A percentile compares a stretch with the other conserved stretches of the same genome.
Conservation (phyloP, 768 basidiomycete genomes). For the Ramaria rubella region DNA sequence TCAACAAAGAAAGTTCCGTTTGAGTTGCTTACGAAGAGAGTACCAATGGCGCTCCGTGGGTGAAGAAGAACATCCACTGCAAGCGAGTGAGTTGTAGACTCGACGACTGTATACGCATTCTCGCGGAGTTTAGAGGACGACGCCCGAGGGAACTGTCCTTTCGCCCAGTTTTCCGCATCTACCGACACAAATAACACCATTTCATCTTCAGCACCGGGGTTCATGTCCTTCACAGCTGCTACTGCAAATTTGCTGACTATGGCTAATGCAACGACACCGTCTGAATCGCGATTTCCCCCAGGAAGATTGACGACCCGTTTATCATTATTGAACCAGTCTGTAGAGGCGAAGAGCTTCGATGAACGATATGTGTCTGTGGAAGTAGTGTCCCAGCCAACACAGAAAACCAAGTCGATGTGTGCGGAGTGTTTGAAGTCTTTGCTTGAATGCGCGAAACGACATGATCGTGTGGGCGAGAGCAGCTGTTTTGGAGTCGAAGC, state of each 20-base stretch:
- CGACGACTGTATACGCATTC: conserved; percentile 94
- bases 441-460: conserved; percentile 87
- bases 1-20: conserved; percentile 95
- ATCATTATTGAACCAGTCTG: conserved; percentile 72
- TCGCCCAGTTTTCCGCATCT: conserved; percentile 79
- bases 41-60: conserved; percentile 57
- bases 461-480: conserved; percentile 64
- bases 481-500: conserved; percentile 50
- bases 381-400: conserved; percentile 75
- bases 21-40: conserved; percentile 91
- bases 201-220: conserved; percentile 49
- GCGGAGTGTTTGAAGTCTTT: conserved; percentile 76
- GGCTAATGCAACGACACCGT: conserved; percentile 88
- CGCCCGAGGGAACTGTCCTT: conserved; percentile 89
- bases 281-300: conserved; percentile 77
- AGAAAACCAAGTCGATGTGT: conserved; percentile 72
- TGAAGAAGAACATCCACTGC: conserved; percentile 86
- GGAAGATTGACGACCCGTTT: conserved; percentile 69
- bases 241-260: conserved; percentile 91
- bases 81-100: conserved; percentile 88
- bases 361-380: conserved; percentile 41
- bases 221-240: conserved; percentile 74
- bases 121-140: conserved; percentile 71
- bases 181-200: conserved; percentile 84
- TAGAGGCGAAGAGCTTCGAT: conserved; percentile 73